These are phyloP conservation scores for Fomitopsis pinicola DNA, from an alignment of 1,284 basidiomycete genomes.

Conservation along the genomic window DNA sequence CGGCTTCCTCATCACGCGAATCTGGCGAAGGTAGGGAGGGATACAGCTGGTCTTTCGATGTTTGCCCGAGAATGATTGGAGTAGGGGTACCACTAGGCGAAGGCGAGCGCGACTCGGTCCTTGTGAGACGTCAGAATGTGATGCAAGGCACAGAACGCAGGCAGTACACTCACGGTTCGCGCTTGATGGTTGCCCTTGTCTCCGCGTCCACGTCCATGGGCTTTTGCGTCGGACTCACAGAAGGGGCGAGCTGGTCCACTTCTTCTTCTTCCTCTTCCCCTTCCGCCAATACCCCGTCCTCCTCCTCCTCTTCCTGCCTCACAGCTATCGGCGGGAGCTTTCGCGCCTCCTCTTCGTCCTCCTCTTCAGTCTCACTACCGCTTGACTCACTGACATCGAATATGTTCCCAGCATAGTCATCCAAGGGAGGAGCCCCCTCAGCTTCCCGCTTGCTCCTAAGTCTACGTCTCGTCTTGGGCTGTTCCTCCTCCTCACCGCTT, in stretches of 20 bases:
- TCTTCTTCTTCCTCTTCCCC: conserved; percentile 4
- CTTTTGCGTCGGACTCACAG: conserved; percentile 2
- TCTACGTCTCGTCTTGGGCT: conserved; percentile 1
- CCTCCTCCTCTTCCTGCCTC: conserved; percentile 3
- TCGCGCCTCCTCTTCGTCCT: conserved; percentile 4
- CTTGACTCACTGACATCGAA: background rate
- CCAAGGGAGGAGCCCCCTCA: background rate
- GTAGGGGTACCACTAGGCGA: background rate
- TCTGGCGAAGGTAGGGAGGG: background rate
- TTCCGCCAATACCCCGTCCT: conserved; percentile 1
- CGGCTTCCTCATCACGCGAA: background rate
- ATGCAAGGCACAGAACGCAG: background rate
- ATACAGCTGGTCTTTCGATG: background rate
- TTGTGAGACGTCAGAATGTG: background rate
- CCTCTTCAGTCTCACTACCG: conserved; percentile 2
- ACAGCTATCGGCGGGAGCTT: background rate
- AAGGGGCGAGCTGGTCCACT: conserved; percentile 4
- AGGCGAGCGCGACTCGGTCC: background rate
- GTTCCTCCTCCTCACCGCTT: background rate
- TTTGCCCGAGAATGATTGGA: background rate
- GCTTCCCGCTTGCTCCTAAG: background rate
- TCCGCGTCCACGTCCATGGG: background rate
- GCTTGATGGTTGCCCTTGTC: background rate
- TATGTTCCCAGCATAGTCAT: conserved; percentile 5
- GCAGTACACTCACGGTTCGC: background rate